Evolutionary conservation across 1,284 basidiomycete species (phyloP).

Genomic region (Gomphus sp.): DNA sequence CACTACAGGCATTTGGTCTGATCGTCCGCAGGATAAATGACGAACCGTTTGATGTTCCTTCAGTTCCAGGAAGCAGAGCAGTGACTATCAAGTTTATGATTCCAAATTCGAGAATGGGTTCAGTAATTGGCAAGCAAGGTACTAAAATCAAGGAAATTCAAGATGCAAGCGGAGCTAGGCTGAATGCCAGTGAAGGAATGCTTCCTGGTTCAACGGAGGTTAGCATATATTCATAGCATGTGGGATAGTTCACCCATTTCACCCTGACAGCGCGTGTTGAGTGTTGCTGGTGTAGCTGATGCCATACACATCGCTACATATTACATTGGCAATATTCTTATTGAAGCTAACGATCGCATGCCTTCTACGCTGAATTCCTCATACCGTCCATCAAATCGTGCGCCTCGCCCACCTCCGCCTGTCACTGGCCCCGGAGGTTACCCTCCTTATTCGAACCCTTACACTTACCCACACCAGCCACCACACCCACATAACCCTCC

Average conservation of each 20-base stretch:
- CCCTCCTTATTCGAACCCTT: conserved; percentile 31
- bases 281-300: conserved; percentile 98
- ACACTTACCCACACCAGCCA: conserved; percentile 23
- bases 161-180: conserved; percentile 91
- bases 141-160: conserved; percentile 99
- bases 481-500: conserved; percentile 25
- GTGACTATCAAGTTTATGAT: conserved; percentile 99
- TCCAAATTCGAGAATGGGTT: conserved; percentile 98
- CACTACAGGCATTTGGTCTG: conserved; percentile 85
- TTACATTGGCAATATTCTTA: conserved; percentile 95
- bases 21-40: conserved; percentile 99
- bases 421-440: conserved; percentile 58
- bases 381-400: conserved; percentile 46
- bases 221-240: conserved; percentile 3
- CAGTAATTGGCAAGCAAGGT: conserved; percentile 96
- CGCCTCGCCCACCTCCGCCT: conserved; percentile 35
- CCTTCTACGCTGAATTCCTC: conserved; percentile 54
- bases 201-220: conserved; percentile 98
- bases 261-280: conserved; percentile 73
- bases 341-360: conserved; percentile 88
- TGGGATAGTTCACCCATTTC: conserved; percentile 10
- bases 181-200: conserved; percentile 98
- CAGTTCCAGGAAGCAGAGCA: conserved; percentile 93
- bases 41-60: conserved; percentile 96
- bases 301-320: conserved; percentile 99